phyloP scores from a whole-genome alignment of 306 rosid species.

The Oemleria cerasiformis region DNA sequence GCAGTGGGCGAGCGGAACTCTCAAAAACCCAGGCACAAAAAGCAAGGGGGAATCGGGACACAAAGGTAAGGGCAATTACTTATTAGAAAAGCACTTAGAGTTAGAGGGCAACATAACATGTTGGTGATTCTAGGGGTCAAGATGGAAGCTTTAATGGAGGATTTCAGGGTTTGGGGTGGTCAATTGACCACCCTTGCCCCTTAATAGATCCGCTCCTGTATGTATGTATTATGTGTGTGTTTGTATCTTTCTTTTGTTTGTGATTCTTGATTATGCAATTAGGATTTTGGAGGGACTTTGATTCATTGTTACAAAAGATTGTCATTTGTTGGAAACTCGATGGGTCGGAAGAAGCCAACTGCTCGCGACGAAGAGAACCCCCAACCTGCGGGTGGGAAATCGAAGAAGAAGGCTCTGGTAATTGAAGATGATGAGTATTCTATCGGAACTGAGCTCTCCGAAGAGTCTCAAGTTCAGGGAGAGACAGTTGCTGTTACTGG shows the following conservation, averaged over 20 bases:
- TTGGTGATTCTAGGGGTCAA: no score
- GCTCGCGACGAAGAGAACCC: constrained; percentile 60
- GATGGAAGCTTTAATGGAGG: no score
- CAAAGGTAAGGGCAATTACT: no score
- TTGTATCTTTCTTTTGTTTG: background rate
- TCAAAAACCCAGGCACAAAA: no score
- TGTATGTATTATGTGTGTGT: no score
- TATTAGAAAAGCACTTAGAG: no score
- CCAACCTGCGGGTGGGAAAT: constrained; percentile 48
- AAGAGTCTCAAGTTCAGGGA: constrained; percentile 49
- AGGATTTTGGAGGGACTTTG: constrained; percentile 18
- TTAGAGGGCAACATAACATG: no score
- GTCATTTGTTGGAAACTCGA: constrained; percentile 28
- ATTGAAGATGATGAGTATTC: constrained; percentile 85
- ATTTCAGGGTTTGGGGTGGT: no score
- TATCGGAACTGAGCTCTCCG: constrained; percentile 59
- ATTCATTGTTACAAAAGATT: background rate
- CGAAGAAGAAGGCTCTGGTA: constrained; percentile 60
- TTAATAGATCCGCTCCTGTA: no score
- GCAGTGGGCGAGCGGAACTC: no score
- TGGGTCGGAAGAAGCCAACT: constrained; percentile 84
- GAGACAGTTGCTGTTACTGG: constrained; percentile 43
- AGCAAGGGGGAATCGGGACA: no score
- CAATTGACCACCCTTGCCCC: no score
- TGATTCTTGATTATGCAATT: constrained; percentile 15